These are phyloP conservation scores for Leccinum truebloodii DNA, from an alignment of 768 basidiomycete species.

Conservation along the genomic window DNA sequence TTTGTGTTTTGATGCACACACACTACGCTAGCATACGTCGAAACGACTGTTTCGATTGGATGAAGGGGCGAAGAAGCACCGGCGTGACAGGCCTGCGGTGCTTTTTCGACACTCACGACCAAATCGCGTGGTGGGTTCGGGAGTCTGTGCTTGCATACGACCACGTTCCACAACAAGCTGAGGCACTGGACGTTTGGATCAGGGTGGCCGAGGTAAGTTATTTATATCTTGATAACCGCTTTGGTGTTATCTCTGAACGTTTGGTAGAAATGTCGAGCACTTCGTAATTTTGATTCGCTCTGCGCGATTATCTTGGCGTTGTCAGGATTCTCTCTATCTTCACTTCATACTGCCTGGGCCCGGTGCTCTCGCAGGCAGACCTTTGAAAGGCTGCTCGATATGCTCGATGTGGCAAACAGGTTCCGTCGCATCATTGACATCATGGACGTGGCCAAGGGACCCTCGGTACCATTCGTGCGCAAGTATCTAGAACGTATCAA, in stretches of 20 bases:
- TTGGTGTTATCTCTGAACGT: background rate
- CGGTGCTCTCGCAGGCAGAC: slow-evolving; percentile 53
- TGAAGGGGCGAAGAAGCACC: slow-evolving; percentile 39
- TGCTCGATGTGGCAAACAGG: slow-evolving; percentile 53
- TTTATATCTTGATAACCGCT: background rate
- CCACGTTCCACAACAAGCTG: slow-evolving; percentile 51
- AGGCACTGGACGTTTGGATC: slow-evolving; percentile 72
- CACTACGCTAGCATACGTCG: slow-evolving; percentile 70
- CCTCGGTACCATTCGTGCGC: slow-evolving; percentile 69
- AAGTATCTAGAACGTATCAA: slow-evolving; percentile 63
- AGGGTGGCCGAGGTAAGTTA: slow-evolving; percentile 68
- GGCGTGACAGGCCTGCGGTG: slow-evolving; percentile 45
- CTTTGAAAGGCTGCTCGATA: slow-evolving; percentile 52
- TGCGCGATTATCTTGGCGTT: slow-evolving; percentile 65
- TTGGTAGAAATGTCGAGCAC: slow-evolving; percentile 57
- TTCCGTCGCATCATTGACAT: slow-evolving; percentile 45
- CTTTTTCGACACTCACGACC: slow-evolving; percentile 64
- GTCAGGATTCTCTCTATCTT: slow-evolving; percentile 56
- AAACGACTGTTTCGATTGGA: slow-evolving; percentile 73
- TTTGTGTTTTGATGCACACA: slow-evolving; percentile 72
- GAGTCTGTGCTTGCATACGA: slow-evolving; percentile 56
- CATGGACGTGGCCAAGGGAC: slow-evolving; percentile 42
- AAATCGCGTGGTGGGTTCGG: slow-evolving; percentile 67
- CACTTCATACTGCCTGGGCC: slow-evolving; percentile 66
- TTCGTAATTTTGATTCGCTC: slow-evolving; percentile 71